Evolutionary conservation across 1,139 yeast species (phyloP).

Genomic region (Diutina neorugosa): DNA sequence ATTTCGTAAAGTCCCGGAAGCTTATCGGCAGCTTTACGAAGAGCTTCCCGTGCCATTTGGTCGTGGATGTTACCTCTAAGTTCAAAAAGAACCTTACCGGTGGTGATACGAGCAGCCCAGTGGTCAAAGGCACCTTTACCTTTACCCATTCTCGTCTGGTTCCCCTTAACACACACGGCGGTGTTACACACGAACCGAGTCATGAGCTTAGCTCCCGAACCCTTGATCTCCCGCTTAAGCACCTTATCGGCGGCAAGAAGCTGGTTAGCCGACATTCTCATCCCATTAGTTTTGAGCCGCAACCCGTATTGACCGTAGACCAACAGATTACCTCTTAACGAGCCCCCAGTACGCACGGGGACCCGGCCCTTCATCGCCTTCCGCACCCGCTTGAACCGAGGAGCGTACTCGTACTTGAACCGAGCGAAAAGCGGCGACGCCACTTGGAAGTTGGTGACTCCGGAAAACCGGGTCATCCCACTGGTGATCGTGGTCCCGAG

Average conservation of each 20-base stretch:
- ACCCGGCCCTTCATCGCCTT: constrained; percentile 95
- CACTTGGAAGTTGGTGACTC: neutral
- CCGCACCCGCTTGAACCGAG: constrained; percentile 58
- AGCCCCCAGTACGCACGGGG: constrained; percentile 90
- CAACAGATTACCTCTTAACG: constrained; percentile 73
- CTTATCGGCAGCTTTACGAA: constrained; percentile 84
- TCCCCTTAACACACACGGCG: constrained; percentile 93
- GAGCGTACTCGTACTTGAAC: constrained; percentile 77
- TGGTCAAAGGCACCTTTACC: constrained; percentile 97
- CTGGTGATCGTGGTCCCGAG: constrained; percentile 2
- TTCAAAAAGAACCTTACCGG: constrained; percentile 88
- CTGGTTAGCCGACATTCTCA: constrained; percentile 80
- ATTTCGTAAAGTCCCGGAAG: constrained; percentile 90
- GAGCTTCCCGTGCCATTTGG: constrained; percentile 80
- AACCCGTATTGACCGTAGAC: constrained; percentile 80
- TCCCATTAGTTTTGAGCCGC: constrained; percentile 78
- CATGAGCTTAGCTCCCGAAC: constrained; percentile 56
- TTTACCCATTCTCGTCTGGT: constrained; percentile 99
- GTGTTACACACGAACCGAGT: constrained; percentile 76
- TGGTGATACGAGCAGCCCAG: constrained; percentile 95
- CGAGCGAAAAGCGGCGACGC: constrained; percentile 13
- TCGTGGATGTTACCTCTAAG: constrained; percentile 75
- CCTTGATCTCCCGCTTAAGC: constrained; percentile 70
- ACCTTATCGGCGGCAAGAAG: constrained; percentile 85
- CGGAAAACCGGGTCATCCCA: neutral